Evolutionary conservation across 2,329 filamentous ascomycete species (phyloP).

Genomic region (Xylaria sp.): DNA sequence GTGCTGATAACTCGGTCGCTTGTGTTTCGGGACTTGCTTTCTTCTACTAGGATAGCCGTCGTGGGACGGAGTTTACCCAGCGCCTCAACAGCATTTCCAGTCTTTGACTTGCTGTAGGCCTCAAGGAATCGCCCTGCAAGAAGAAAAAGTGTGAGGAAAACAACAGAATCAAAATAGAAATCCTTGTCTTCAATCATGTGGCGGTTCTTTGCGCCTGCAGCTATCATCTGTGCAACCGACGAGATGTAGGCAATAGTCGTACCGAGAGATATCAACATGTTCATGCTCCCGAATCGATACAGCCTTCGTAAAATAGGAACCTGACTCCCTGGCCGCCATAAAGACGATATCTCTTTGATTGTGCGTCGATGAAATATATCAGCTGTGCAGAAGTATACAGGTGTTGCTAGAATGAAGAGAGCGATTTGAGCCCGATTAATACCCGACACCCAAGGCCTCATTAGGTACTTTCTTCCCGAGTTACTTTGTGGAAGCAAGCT

Average conservation of each 20-base stretch:
- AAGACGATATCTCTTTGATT: slow-evolving; percentile 78
- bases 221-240: slow-evolving; percentile 81
- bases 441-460: slow-evolving; percentile 76
- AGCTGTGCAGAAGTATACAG: slow-evolving; percentile 86
- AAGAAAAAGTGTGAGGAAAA: slow-evolving; percentile 90
- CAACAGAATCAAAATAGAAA: slow-evolving; percentile 91
- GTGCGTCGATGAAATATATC: slow-evolving; percentile 86
- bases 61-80: slow-evolving; percentile 81
- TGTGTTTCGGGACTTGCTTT: slow-evolving; percentile 53
- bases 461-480: slow-evolving; percentile 71
- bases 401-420: slow-evolving; percentile 83
- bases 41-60: slow-evolving; percentile 76
- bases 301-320: slow-evolving; percentile 80
- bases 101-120: slow-evolving; percentile 90
- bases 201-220: slow-evolving; percentile 61
- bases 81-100: slow-evolving; percentile 85
- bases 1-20: slow-evolving; percentile 60
- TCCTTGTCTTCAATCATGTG: slow-evolving; percentile 59
- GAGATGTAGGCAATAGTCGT: slow-evolving; percentile 89
- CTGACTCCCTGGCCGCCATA: slow-evolving; percentile 82
- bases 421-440: slow-evolving; percentile 82
- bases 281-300: slow-evolving; percentile 97
- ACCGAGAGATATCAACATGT: slow-evolving; percentile 88
- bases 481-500: slow-evolving; percentile 74
- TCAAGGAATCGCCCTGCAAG: slow-evolving; percentile 80